Conservation (phyloP, 352 stramenopile species). For the Aphanomyces astaci region DNA sequence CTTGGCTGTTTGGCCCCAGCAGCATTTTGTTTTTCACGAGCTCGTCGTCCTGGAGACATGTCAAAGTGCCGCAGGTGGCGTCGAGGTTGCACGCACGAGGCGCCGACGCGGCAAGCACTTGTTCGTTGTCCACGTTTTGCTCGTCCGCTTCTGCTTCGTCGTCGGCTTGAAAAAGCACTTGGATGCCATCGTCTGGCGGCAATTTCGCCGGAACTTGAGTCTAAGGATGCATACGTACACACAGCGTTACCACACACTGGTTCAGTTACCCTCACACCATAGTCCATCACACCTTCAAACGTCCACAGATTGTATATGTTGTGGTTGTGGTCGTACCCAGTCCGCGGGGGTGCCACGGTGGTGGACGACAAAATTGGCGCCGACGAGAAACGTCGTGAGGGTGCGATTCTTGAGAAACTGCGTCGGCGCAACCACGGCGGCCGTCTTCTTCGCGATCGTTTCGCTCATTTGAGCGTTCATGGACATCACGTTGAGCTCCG, state of each 20-base stretch:
- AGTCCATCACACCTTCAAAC: too few relatives aligned
- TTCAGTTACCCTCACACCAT: too few relatives aligned
- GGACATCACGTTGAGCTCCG: conserved; percentile 29
- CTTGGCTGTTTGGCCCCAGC: conserved; percentile 4
- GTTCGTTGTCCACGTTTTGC: conserved; percentile 10
- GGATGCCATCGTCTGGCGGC: background rate
- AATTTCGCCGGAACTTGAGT: conserved; percentile 9
- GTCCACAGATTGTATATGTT: too few relatives aligned
- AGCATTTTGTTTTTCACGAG: conserved; percentile 16
- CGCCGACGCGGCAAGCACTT: conserved; percentile 18
- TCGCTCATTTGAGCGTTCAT: background rate
- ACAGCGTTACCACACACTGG: too few relatives aligned
- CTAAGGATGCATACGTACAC: too few relatives aligned
- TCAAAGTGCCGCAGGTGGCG: background rate
- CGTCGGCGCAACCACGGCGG: background rate
- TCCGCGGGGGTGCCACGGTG: conserved; percentile 18
- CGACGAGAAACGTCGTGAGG: background rate
- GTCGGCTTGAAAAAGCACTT: conserved; percentile 3
- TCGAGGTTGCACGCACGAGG: conserved; percentile 10
- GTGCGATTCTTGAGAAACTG: conserved; percentile 10
- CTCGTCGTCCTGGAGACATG: conserved; percentile 11
- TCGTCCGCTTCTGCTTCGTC: conserved; percentile 4
- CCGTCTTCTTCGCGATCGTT: background rate
- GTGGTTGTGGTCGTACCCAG: conserved; percentile 3
- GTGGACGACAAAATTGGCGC: background rate